These are phyloP conservation scores for Aquilaria sinensis DNA, from an alignment of 345 rosid species.

Conservation along the genomic window DNA sequence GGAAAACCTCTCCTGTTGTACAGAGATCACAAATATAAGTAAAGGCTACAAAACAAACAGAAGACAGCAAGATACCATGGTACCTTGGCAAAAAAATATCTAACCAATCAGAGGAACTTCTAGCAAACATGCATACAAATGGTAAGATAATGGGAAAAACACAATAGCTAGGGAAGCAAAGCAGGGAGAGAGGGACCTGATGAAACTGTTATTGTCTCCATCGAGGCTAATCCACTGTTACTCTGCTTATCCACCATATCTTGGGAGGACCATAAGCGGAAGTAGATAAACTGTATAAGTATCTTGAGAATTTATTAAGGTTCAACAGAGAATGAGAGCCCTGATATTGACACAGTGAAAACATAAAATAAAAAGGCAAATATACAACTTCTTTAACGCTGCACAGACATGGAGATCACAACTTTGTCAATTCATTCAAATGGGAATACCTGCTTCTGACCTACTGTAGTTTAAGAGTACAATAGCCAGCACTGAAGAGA, in stretches of 20 bases:
- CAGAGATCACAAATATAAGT: too few relatives aligned
- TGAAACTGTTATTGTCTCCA: slow-evolving; percentile 1
- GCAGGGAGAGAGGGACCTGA: slow-evolving; percentile 5
- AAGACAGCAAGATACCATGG: too few relatives aligned
- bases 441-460: too few relatives aligned
- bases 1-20: too few relatives aligned
- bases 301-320: slow-evolving; percentile 48
- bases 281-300: slow-evolving; percentile 61
- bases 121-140: too few relatives aligned
- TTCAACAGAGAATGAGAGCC: slow-evolving; percentile 11
- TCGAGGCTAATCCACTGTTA: slow-evolving; percentile 17
- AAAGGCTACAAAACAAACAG: too few relatives aligned
- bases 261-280: slow-evolving; percentile 26
- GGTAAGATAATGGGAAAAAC: too few relatives aligned
- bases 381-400: too few relatives aligned
- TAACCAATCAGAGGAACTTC: too few relatives aligned
- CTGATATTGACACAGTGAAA: too few relatives aligned
- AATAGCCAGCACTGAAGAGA: neutral
- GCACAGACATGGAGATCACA: neutral
- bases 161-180: neutral
- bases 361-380: neutral
- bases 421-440: neutral
- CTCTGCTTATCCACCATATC: slow-evolving; percentile 18
- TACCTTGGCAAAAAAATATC: too few relatives aligned
- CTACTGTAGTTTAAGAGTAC: neutral